Evolutionary conservation across 2,329 filamentous ascomycete species (phyloP), one percentile per base, ranked within the genome.

Genomic region (Penicillium palitans): DNA sequence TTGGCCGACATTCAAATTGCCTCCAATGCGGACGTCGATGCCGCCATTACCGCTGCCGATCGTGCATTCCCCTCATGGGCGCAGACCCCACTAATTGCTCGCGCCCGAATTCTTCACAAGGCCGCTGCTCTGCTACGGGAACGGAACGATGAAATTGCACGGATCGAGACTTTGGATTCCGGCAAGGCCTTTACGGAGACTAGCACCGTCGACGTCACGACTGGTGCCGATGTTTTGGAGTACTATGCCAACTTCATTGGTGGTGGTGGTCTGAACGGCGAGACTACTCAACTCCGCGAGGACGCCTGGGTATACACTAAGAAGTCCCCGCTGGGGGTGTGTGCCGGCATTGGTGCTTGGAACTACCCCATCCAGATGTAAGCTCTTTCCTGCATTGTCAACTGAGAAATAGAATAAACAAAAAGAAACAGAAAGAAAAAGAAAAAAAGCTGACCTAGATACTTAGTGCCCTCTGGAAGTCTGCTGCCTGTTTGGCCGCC

Each of bases 321-420:
- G 69, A 93, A 95, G 73, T 89, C 90, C 66, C 83, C 91, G 6
- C 79, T 96, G 19, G 91, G 91, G 27, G 90, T 95, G 15, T 96
- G 91, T 72, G 91, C 85, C 15, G 91, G 90, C 57, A 96, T 96
- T 65, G 91, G 91, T 55, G 91, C 91, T 15, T 96, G 91, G 91
- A 96, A 96, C 76, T 96, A 96, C 72, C 91, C 91, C 13, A 90
- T 96, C 63, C 91, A 96, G 74, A 96, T 96, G 75, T 80, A 69
- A 57, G 73, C 64, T 21, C 21, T 40, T 40, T 33, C 8, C 1
- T 29, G 15, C 9, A 9, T 35, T 31, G 27, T 13, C 42, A 19
- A 8, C 17, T 15, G 21, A 10, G n/a, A 19, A 24, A 33, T 15
- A 33, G 6, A 33, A 33, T 13, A 33, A 33, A 13, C 5, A 4